A percentile compares a stretch with the other conserved stretches of the same genome.
Conservation (phyloP, 305 asterid genomes). For the Striga hermonthica region DNA sequence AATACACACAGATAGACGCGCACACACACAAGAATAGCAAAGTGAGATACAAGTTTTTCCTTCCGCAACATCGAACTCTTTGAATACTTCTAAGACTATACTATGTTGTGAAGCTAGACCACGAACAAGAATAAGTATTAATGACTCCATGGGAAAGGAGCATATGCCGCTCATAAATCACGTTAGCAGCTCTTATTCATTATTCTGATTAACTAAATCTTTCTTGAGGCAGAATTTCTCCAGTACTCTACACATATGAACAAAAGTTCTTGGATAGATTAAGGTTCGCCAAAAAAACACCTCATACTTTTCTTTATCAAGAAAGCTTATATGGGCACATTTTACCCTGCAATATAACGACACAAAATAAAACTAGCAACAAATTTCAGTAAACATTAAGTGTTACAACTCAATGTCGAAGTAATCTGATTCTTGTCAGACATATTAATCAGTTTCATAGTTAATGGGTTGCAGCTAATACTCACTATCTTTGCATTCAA, state of each 20-base stretch:
- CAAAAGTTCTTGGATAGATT: slow-evolving; percentile 8
- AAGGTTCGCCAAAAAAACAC: background rate
- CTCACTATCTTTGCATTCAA: background rate
- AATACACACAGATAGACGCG: background rate
- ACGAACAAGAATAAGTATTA: background rate
- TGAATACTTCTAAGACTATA: slow-evolving; percentile 20
- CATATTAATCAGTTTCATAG: background rate
- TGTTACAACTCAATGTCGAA: slow-evolving; percentile 16
- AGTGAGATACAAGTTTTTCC: slow-evolving; percentile 16
- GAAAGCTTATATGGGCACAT: background rate
- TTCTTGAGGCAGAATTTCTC: slow-evolving; percentile 23
- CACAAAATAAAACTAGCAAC: slow-evolving; percentile 21
- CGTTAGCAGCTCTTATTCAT: slow-evolving; percentile 25
- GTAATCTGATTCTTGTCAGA: background rate
- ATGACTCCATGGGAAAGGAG: background rate
- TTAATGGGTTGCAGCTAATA: slow-evolving; percentile 9
- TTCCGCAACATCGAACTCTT: slow-evolving; percentile 14
- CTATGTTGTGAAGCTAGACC: slow-evolving; percentile 19
- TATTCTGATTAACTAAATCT: slow-evolving; percentile 17
- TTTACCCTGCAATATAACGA: slow-evolving; percentile 15
- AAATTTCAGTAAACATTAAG: slow-evolving; percentile 10
- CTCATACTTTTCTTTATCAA: background rate
- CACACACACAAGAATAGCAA: slow-evolving; percentile 8
- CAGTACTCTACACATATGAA: background rate
- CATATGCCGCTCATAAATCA: slow-evolving; percentile 11